These are phyloP conservation scores for Strobilomyces dryophilus DNA, from an alignment of 768 basidiomycete species.

Conservation along the genomic window DNA sequence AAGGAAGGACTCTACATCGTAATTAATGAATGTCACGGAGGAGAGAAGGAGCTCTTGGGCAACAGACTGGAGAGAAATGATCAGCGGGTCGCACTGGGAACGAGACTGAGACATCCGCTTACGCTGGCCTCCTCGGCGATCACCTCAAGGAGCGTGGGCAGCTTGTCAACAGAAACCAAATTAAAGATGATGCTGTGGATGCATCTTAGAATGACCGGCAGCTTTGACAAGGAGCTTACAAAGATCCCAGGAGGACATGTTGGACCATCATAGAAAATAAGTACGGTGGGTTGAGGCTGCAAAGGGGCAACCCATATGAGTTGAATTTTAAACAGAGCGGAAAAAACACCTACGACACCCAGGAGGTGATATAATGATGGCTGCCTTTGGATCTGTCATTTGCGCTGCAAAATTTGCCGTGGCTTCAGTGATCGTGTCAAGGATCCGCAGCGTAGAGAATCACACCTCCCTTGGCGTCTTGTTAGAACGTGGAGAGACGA, in stretches of 20 bases:
- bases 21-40: constrained; percentile 4
- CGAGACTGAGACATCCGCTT: background rate
- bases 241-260: background rate
- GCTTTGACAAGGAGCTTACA: background rate
- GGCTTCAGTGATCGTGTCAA: constrained; percentile 15
- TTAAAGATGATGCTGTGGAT: constrained; percentile 4
- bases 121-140: constrained; percentile 16
- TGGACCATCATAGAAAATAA: background rate
- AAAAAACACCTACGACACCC: background rate
- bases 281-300: background rate
- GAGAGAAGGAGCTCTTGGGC: constrained; percentile 14
- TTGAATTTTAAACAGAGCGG: background rate
- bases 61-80: background rate
- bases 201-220: background rate
- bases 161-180: constrained; percentile 2
- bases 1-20: constrained; percentile 48
- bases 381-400: constrained; percentile 20
- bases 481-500: background rate
- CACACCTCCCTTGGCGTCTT: constrained; percentile 44
- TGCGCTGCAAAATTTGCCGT: constrained; percentile 19
- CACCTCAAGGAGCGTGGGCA: constrained; percentile 11
- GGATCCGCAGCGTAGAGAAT: constrained; percentile 27
- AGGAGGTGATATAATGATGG: constrained; percentile 30
- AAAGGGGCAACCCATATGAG: background rate
- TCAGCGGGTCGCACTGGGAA: background rate